Conservation (phyloP, 257 asterid genomes). For the Echium plantagineum region DNA sequence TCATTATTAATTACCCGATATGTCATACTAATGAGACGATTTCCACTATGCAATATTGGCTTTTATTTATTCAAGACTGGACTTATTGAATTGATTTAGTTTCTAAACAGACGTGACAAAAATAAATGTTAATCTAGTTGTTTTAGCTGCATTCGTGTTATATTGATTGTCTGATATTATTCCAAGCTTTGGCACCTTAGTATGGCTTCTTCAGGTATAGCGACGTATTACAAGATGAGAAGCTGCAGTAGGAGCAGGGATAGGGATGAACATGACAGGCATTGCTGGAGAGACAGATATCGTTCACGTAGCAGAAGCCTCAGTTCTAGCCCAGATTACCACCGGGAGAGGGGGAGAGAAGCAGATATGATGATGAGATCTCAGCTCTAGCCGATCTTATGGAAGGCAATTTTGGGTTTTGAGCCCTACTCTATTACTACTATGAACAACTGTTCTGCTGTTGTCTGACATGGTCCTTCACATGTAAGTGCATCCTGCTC, state of each 20-base stretch:
- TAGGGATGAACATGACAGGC: conserved; percentile 51
- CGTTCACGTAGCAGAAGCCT: conserved; percentile 49
- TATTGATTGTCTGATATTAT: neutral
- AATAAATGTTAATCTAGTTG: neutral
- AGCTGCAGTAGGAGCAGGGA: conserved; percentile 76
- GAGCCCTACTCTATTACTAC: neutral
- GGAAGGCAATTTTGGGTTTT: conserved; percentile 35
- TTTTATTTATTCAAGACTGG: neutral
- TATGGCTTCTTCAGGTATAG: conserved; percentile 43
- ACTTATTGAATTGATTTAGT: neutral
- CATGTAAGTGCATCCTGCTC: conserved; percentile 47
- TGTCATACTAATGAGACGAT: no score
- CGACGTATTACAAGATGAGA: conserved; percentile 43
- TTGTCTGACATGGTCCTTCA: conserved; percentile 2
- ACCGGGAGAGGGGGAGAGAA: conserved; percentile 63
- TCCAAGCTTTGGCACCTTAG: conserved; percentile 8
- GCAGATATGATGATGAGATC: conserved; percentile 62
- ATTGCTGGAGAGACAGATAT: conserved; percentile 49
- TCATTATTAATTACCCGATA: no score
- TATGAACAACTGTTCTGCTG: neutral
- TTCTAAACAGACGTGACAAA: neutral
- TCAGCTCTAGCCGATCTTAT: conserved; percentile 62
- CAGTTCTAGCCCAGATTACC: conserved; percentile 58
- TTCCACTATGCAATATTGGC: no score
- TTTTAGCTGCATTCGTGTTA: neutral